phyloP scores from a whole-genome alignment of 768 basidiomycete genomes.

The Pisolithus tinctorius region DNA sequence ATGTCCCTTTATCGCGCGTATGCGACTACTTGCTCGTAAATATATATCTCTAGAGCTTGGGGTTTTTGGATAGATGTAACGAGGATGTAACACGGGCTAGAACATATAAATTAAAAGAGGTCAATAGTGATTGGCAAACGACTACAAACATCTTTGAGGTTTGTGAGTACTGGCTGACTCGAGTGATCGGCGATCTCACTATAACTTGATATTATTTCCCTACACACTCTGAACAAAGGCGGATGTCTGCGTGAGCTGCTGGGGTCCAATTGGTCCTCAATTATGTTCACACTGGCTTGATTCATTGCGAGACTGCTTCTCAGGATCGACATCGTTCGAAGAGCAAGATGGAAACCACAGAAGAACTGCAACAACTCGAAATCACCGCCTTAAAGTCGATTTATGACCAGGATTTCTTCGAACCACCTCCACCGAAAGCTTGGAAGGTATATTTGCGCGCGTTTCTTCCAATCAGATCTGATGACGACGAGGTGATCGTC shows the following conservation, averaged over 20 bases:
- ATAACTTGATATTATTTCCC: background rate
- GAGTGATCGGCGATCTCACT: slow-evolving; percentile 6
- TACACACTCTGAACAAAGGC: slow-evolving; percentile 1
- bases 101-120: no score
- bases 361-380: slow-evolving; percentile 63
- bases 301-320: slow-evolving; percentile 19
- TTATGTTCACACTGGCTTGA: slow-evolving; percentile 45
- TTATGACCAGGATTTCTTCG: slow-evolving; percentile 70
- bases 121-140: slow-evolving; percentile 4
- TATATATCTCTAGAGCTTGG: background rate
- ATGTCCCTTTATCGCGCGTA: slow-evolving; percentile 25
- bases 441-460: slow-evolving; percentile 59
- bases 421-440: slow-evolving; percentile 67
- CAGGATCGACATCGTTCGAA: slow-evolving; percentile 9
- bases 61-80: no score
- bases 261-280: slow-evolving; percentile 64
- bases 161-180: slow-evolving; percentile 1
- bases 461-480: background rate
- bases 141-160: slow-evolving; percentile 14
- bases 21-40: slow-evolving; percentile 6
- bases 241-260: slow-evolving; percentile 72
- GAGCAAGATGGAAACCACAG: slow-evolving; percentile 58
- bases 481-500: slow-evolving; percentile 1
- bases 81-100: no score
- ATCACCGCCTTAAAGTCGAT: slow-evolving; percentile 77